Evolutionary conservation across 768 basidiomycete species (phyloP), one percentile per base, ranked within the genome.

Genomic region (Multifurca ochricompacta): DNA sequence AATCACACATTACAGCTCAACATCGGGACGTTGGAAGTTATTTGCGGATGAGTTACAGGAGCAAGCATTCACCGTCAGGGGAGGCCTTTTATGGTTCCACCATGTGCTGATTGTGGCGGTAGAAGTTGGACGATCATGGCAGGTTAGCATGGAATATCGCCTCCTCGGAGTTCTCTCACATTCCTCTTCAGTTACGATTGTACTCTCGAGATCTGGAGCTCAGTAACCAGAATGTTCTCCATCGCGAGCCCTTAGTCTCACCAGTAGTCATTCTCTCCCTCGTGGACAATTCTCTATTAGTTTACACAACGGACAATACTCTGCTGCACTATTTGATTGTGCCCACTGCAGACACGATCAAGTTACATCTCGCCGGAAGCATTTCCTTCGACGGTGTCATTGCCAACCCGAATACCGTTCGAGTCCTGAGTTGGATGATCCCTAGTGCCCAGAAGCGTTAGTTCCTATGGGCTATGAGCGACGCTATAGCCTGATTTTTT

Each of bases 361-460:
- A 83, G 66, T 73, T 98, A 36, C 86, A 92, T 61, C 69, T 90
- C 4, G 98, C 96, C 68, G 95, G 95, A 7, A 96, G 90, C 62
- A 99, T 98, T 65, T 87, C 84, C 16, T 98, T 99, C 65, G 78
- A 79, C 49, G 95, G 94, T 4, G 87, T 98, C 48, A 89, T 98
- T 44, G 79, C 82, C 11, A 78, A 80, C 7, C 93, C 96, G 6
- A 80, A 75, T 31, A 79, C 89, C 11, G 94, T 99, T 2, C 74
- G 93, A 56, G 87, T 87, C 61, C 70, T 98, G 65, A 96, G 94
- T 68, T 99, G 96, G 96, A 87, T 98, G 82, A 88, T 99, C 52
- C 95, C 96, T 0, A 74, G 77, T 54, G 82, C 86, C 9, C 95
- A 98, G 67, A 97, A 94, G 69, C 85, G 96, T 95, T 66, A 61